Evolutionary conservation across 306 rosid species (phyloP).

Genomic region (Cucurbita argyrosperma): DNA sequence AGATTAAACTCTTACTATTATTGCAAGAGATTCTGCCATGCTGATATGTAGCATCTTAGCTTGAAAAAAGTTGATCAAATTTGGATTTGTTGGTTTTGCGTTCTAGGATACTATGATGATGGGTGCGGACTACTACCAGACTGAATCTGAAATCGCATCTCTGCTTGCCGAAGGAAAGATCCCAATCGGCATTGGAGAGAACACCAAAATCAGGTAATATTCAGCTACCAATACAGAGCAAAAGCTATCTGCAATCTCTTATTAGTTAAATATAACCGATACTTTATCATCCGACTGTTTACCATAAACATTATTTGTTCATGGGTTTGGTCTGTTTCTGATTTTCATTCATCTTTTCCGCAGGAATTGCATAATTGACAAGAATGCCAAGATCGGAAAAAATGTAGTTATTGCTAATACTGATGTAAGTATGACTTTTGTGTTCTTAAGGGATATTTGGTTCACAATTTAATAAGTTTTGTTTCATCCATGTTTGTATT

Average conservation of each 20-base stretch:
- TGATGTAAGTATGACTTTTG: conserved; percentile 42
- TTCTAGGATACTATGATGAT: conserved; percentile 93
- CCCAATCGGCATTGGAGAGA: conserved; percentile 93
- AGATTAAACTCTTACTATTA: not conserved
- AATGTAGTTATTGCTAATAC: conserved; percentile 49
- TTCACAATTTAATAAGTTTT: not conserved
- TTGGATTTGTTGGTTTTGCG: conserved; percentile 10
- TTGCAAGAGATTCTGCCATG: not conserved
- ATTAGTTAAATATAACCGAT: not conserved
- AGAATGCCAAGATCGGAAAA: conserved; percentile 93
- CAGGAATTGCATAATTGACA: conserved; percentile 94
- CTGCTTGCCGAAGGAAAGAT: conserved; percentile 67
- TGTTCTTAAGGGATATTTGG: not conserved
- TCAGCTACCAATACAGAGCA: not conserved
- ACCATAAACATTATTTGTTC: not conserved
- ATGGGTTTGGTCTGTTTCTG: not conserved
- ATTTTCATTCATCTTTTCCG: not conserved
- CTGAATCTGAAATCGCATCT: conserved; percentile 77
- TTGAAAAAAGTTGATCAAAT: not conserved
- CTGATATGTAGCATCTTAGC: not conserved
- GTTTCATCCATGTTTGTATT: not conserved
- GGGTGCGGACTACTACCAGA: conserved; percentile 98
- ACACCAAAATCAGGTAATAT: conserved; percentile 73
- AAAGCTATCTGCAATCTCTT: not conserved
- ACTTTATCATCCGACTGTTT: not conserved